These are phyloP conservation scores for Aspergillus tanneri DNA, from an alignment of 2,329 filamentous ascomycete genomes.

Conservation along the genomic window DNA sequence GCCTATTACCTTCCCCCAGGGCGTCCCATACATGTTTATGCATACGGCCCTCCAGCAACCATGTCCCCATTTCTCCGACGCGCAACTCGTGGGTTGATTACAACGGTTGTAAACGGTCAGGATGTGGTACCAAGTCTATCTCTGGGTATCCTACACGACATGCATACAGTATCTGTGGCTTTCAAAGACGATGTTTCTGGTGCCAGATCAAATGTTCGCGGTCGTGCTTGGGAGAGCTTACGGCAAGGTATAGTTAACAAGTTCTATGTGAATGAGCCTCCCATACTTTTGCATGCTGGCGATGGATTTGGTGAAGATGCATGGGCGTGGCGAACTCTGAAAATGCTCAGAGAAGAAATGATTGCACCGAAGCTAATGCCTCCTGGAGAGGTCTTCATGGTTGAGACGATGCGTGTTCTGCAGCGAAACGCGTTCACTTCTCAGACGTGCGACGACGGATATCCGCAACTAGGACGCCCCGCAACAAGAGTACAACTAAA, in stretches of 20 bases:
- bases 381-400: slow-evolving; percentile 72
- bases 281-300: slow-evolving; percentile 44
- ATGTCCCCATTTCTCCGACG: slow-evolving; percentile 69
- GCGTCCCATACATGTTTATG: slow-evolving; percentile 74
- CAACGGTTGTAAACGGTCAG: slow-evolving; percentile 69
- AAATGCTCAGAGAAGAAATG: slow-evolving; percentile 66
- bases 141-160: slow-evolving; percentile 70
- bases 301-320: slow-evolving; percentile 60
- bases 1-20: slow-evolving; percentile 60
- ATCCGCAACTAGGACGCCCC: slow-evolving; percentile 57
- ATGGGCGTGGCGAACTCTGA: slow-evolving; percentile 68
- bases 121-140: slow-evolving; percentile 74
- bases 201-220: slow-evolving; percentile 65
- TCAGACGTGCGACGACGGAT: slow-evolving; percentile 43
- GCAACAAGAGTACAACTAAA: slow-evolving; percentile 68
- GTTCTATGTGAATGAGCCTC: slow-evolving; percentile 56
- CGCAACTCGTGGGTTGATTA: slow-evolving; percentile 71
- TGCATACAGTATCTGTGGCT: slow-evolving; percentile 68
- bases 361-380: slow-evolving; percentile 68
- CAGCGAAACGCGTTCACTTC: slow-evolving; percentile 63
- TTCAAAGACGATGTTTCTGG: slow-evolving; percentile 70
- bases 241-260: slow-evolving; percentile 61
- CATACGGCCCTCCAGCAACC: slow-evolving; percentile 72
- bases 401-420: slow-evolving; percentile 67
- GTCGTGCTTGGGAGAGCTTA: slow-evolving; percentile 65